These are phyloP conservation scores for Alternaria angustiovoidea DNA, from an alignment of 2,329 filamentous ascomycete genomes.

Conservation along the genomic window DNA sequence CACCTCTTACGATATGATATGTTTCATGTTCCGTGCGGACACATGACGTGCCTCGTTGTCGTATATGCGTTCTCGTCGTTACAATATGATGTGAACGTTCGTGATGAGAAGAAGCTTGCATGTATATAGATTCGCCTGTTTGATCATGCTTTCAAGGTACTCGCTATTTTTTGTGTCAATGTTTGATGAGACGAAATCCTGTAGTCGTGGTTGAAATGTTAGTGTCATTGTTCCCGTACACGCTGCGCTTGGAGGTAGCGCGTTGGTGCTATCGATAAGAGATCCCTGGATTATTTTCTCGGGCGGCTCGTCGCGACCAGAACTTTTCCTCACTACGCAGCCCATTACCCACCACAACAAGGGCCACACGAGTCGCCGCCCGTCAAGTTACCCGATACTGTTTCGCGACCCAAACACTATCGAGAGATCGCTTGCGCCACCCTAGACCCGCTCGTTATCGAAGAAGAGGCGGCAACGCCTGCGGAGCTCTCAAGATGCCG, in stretches of 20 bases:
- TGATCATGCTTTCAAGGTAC: no score
- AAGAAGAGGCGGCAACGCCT: conserved; percentile 44
- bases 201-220: neutral
- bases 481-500: conserved; percentile 45
- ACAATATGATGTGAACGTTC: no score
- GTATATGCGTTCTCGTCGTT: no score
- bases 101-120: neutral
- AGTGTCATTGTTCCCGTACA: neutral
- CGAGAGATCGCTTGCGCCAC: conserved; percentile 10
- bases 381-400: neutral
- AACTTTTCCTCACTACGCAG: conserved; percentile 15
- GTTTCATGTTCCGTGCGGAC: neutral
- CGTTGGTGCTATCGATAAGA: conserved; percentile 18
- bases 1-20: neutral
- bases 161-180: no score
- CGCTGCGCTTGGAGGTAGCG: conserved; percentile 3
- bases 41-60: neutral
- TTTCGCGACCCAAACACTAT: conserved; percentile 8
- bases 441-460: neutral
- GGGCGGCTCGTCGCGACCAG: conserved; percentile 8
- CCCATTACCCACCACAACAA: conserved; percentile 5
- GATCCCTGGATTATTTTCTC: conserved; percentile 18
- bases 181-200: neutral
- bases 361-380: conserved; percentile 1
- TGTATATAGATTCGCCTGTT: neutral